phyloP scores from a whole-genome alignment of 2,329 filamentous ascomycete species.

The Dryadomyces sulphureus region DNA sequence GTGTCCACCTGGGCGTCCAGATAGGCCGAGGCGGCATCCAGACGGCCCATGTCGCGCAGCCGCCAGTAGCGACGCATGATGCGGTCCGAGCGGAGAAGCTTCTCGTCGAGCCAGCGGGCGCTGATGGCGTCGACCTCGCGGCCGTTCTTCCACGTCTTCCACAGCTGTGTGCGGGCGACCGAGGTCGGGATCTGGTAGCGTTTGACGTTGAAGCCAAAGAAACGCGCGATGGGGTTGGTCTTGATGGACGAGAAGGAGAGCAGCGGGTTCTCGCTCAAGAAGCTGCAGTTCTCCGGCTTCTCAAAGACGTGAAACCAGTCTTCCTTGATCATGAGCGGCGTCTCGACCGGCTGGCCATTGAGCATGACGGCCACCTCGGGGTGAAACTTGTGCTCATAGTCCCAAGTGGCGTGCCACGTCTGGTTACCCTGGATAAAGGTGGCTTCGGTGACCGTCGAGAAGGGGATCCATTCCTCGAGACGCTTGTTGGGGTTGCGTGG shows the following conservation, averaged over 20 bases:
- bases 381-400: constrained; percentile 32
- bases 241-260: constrained; percentile 25
- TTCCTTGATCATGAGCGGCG: constrained; percentile 37
- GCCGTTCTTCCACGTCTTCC: constrained; percentile 30
- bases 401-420: constrained; percentile 34
- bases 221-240: constrained; percentile 15
- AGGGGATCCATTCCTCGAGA: constrained; percentile 38
- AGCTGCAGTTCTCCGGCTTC: constrained; percentile 25
- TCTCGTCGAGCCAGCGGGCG: constrained; percentile 31
- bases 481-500: constrained; percentile 33
- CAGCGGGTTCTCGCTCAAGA: constrained; percentile 36
- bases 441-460: constrained; percentile 36
- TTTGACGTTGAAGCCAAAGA: constrained; percentile 23
- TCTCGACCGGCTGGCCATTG: constrained; percentile 33
- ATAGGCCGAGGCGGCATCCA: constrained; percentile 22
- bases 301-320: constrained; percentile 26
- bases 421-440: constrained; percentile 37
- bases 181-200: constrained; percentile 24
- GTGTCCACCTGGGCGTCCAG: constrained; percentile 19
- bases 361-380: constrained; percentile 30
- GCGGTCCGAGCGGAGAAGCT: constrained; percentile 24
- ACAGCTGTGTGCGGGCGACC: constrained; percentile 26
- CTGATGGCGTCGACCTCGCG: constrained; percentile 28
- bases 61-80: constrained; percentile 23
- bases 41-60: constrained; percentile 23